Base-by-base conservation (phyloP, 305 asterid genomes). In the Ilex paraguariensis region DNA sequence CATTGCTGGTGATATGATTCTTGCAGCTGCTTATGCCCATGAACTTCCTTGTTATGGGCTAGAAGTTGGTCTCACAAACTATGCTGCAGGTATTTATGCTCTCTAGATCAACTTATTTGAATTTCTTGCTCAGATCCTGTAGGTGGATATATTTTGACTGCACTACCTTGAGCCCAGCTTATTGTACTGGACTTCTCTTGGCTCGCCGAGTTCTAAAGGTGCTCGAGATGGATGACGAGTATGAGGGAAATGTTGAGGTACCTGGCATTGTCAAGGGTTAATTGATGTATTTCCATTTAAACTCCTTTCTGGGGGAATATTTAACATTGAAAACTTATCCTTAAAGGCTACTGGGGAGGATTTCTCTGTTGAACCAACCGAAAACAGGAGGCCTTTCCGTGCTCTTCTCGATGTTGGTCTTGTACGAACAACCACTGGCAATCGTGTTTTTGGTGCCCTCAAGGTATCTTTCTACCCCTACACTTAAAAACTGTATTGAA, bases 371-470 rank as follows among this genome's bases (percentile, higher is more conserved):
- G 98, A 92, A 63, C 95, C 96, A 36, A 81, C 86, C 40, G 97
- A 88, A 10, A 76, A 59, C 78, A 83, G 97, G 76, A 89, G 96
- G 70, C 98, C 98, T 2, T 92, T 92, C 91, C 96, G 97, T 59
- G 97, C 97, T 6, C 97, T 90, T 57, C 78, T 92, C 44, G 97
- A 89, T 73, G 98, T 90, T 72, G 98, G 98, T 6, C 95, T 92
- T 56, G 0, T 92, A 36, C 75, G 72, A 57, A 92, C 98, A 33
- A 92, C 96, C 28, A 89, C 98, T 6, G 97, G 98, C 1, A 89
- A 92, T 71, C 90, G 97, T 40, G 86, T 89, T 55, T 89, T 88
- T 66, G 98, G 97, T 71, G 96, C 97, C 42, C 72, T 68, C 31
- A 68, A 68, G 72, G 72, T 68, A 65, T 48, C 36, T 31, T 94